phyloP scores from a whole-genome alignment of 1,139 yeast species.

The Debaryomyces fabryi region DNA sequence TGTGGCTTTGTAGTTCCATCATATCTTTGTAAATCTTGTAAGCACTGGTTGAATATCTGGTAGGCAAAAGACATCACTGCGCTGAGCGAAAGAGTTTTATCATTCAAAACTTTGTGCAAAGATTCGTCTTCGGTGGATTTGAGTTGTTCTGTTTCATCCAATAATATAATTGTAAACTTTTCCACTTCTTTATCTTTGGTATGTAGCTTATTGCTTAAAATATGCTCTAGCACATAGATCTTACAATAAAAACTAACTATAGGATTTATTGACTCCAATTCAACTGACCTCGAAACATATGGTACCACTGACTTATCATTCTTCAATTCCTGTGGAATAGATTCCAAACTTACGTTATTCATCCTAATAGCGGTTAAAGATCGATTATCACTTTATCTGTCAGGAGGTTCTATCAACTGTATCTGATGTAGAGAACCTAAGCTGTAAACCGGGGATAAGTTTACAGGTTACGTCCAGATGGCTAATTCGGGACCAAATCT shows the following conservation, averaged over 20 bases:
- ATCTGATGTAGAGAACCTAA: neutral
- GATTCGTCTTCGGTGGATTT: constrained; percentile 43
- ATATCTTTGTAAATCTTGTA: constrained; percentile 31
- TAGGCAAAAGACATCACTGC: constrained; percentile 64
- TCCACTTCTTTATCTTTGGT: constrained; percentile 54
- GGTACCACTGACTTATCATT: constrained; percentile 45
- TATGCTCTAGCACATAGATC: constrained; percentile 65
- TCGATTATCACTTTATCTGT: neutral
- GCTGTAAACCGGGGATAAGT: neutral
- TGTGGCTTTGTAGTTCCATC: constrained; percentile 29
- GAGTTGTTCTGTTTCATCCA: constrained; percentile 64
- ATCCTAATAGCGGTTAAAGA: neutral
- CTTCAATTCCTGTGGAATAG: constrained; percentile 32
- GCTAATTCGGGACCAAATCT: neutral
- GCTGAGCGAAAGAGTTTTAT: constrained; percentile 58
- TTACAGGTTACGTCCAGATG: constrained; percentile 3
- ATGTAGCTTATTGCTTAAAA: constrained; percentile 62
- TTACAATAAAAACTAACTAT: constrained; percentile 60
- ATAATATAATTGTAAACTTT: constrained; percentile 54
- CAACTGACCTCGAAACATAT: constrained; percentile 52
- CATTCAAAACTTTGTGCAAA: constrained; percentile 48
- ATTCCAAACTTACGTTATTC: constrained; percentile 13
- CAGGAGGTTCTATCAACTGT: constrained; percentile 1
- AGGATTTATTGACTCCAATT: constrained; percentile 53
- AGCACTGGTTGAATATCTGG: constrained; percentile 57